Conservation (phyloP, 345 rosid genomes). For the Mercurialis annua region DNA sequence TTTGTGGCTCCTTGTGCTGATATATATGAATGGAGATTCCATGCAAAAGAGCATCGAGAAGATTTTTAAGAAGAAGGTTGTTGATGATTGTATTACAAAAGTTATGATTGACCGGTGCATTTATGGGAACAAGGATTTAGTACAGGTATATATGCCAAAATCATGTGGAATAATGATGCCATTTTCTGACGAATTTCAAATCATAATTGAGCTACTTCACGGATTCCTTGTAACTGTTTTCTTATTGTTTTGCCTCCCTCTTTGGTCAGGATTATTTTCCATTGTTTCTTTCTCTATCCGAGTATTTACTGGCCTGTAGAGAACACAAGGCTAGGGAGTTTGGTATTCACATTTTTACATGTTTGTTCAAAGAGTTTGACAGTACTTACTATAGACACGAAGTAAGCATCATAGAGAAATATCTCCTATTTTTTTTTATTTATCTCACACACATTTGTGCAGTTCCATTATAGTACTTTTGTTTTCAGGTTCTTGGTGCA, state of each 20-base stretch:
- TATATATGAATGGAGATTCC: constrained; percentile 61
- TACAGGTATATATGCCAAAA: constrained; percentile 42
- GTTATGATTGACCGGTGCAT: constrained; percentile 70
- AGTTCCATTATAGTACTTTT: constrained; percentile 22
- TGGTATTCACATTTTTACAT: constrained; percentile 51
- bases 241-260: constrained; percentile 5
- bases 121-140: constrained; percentile 57
- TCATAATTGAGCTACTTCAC: constrained; percentile 7
- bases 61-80: constrained; percentile 67
- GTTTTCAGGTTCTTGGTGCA: constrained; percentile 68
- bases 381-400: constrained; percentile 73
- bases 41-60: constrained; percentile 52
- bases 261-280: constrained; percentile 60
- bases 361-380: constrained; percentile 64
- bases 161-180: constrained; percentile 9
- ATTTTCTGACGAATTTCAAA: constrained; percentile 11
- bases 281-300: constrained; percentile 65
- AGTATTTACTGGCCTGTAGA: constrained; percentile 68
- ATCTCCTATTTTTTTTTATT: not conserved
- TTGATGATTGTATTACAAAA: constrained; percentile 58
- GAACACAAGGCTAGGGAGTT: constrained; percentile 70
- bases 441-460: not conserved
- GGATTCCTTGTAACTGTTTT: constrained; percentile 12
- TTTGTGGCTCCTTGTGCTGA: constrained; percentile 71
- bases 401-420: constrained; percentile 33